A percentile compares a stretch with the other conserved stretches of the same genome.
phyloP scores from a whole-genome alignment of 163 green algal genomes.

The Smithsoniella earleae region DNA sequence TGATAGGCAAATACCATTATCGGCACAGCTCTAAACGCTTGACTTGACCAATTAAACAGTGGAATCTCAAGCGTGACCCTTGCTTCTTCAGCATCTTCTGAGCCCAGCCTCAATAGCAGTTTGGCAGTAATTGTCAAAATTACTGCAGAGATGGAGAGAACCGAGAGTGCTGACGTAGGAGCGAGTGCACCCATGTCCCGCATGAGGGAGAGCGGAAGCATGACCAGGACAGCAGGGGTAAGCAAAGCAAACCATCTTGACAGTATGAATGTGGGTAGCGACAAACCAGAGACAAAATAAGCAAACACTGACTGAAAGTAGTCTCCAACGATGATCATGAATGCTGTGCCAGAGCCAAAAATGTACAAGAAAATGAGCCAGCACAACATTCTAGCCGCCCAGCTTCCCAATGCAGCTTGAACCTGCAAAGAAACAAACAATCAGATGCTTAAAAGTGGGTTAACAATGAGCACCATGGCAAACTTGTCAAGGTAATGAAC shows the following conservation, averaged over 20 bases:
- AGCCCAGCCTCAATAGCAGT: not conserved
- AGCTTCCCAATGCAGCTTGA: no score
- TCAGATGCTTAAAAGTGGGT: no score
- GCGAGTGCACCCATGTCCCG: constrained; percentile 15
- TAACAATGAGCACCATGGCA: no score
- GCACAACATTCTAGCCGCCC: no score
- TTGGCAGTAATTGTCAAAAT: not conserved
- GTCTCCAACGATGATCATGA: constrained; percentile 25
- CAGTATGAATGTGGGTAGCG: not conserved
- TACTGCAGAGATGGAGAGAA: not conserved
- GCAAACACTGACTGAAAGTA: not conserved
- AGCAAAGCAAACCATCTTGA: not conserved
- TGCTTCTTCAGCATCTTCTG: not conserved
- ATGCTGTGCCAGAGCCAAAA: constrained; percentile 9
- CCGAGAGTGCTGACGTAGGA: no score
- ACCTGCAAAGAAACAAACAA: no score
- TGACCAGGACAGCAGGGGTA: not conserved
- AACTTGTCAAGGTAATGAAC: no score
- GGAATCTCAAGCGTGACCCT: not conserved
- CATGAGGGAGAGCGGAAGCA: constrained; percentile 16
- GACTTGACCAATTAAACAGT: not conserved
- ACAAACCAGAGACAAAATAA: not conserved
- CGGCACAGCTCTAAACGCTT: not conserved
- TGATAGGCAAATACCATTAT: constrained; percentile 29
- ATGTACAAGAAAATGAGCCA: constrained; percentile 23